Conservation (phyloP, 148 eudicot genomes). For the Rhododendron simsii region DNA sequence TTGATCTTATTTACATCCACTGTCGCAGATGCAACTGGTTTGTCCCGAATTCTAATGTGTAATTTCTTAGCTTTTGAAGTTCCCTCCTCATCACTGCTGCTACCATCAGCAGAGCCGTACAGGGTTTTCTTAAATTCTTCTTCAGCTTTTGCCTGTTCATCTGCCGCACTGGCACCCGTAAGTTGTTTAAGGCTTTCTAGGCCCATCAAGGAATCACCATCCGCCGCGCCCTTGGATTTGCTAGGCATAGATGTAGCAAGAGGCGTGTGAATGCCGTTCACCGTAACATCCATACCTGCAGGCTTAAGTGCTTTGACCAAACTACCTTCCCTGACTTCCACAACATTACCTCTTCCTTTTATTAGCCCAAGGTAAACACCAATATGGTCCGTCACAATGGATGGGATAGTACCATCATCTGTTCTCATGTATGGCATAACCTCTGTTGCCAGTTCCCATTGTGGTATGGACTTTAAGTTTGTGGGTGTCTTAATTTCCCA, state of each 20-base stretch:
- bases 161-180: constrained; percentile 42
- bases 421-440: constrained; percentile 98
- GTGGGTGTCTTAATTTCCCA: constrained; percentile 96
- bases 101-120: constrained; percentile 76
- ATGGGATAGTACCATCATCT: constrained; percentile 85
- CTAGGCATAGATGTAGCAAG: constrained; percentile 37
- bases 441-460: constrained; percentile 94
- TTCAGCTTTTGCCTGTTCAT: constrained; percentile 89
- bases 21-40: constrained; percentile 65
- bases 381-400: constrained; percentile 84
- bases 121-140: constrained; percentile 90
- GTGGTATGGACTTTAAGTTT: constrained; percentile 76
- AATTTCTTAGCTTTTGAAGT: constrained; percentile 66
- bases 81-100: constrained; percentile 94
- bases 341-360: constrained; percentile 83
- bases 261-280: constrained; percentile 41
- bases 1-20: constrained; percentile 92
- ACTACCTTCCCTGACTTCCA: constrained; percentile 94
- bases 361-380: constrained; percentile 94
- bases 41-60: constrained; percentile 73
- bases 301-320: constrained; percentile 74
- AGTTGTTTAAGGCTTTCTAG: constrained; percentile 64
- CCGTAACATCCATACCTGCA: constrained; percentile 34
- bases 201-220: constrained; percentile 64
- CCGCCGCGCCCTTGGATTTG: constrained; percentile 32